A percentile compares a stretch with the other conserved stretches of the same genome.
Evolutionary conservation across 805 yeast genomes (phyloP).

Genomic region (Saccharomyces kudriavzevii): DNA sequence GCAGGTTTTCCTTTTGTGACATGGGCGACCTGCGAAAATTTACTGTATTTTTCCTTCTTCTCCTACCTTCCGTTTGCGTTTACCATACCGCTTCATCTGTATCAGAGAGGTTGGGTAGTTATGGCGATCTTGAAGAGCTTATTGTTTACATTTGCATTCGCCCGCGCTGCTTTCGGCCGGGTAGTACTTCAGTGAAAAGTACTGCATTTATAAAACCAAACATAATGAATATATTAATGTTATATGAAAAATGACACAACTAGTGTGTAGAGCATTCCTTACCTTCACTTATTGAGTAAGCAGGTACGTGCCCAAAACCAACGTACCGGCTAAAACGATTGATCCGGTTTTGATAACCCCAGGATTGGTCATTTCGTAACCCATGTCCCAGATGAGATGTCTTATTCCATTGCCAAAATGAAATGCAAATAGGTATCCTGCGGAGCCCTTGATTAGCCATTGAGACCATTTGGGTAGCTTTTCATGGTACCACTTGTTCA

Average conservation of each 20-base stretch:
- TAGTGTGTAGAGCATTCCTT: too few species aligned
- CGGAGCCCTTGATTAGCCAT: constrained; percentile 54
- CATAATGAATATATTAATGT: background rate
- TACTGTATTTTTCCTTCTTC: background rate
- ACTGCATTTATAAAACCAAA: background rate
- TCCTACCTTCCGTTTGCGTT: too few species aligned
- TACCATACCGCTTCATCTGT: background rate
- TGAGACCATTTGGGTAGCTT: constrained; percentile 59
- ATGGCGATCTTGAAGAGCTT: background rate
- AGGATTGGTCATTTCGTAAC: constrained; percentile 65
- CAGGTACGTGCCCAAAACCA: constrained; percentile 50
- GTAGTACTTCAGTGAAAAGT: background rate
- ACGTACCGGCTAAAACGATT: constrained; percentile 59
- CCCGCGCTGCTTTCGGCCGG: background rate
- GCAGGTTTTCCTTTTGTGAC: constrained; percentile 11
- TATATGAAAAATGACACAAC: too few species aligned
- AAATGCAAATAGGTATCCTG: constrained; percentile 80
- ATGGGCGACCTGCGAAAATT: background rate
- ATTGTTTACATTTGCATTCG: background rate
- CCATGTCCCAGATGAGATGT: constrained; percentile 90
- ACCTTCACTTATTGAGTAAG: constrained; percentile 21
- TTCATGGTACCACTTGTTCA: constrained; percentile 38
- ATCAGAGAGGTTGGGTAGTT: background rate
- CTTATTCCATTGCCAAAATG: constrained; percentile 83
- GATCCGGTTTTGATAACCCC: constrained; percentile 94